A percentile compares a stretch with the other conserved stretches of the same genome.
These are phyloP conservation scores for Falciphora oryzae DNA, from an alignment of 2,329 filamentous ascomycete genomes.

Conservation along the genomic window DNA sequence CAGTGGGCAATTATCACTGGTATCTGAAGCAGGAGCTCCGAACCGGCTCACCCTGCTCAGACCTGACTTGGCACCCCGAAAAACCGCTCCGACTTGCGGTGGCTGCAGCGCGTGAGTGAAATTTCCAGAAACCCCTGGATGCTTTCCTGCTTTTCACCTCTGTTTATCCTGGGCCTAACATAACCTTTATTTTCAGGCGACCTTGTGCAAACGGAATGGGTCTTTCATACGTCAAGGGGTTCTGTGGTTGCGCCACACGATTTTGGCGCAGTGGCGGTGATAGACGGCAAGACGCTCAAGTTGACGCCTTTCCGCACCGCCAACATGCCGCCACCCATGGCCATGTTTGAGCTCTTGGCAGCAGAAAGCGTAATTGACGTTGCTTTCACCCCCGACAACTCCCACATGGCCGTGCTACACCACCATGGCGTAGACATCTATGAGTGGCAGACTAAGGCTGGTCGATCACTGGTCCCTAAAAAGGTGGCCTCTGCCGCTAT, in stretches of 20 bases:
- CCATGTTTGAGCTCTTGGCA: slow-evolving; percentile 65
- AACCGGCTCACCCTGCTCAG: slow-evolving; percentile 27
- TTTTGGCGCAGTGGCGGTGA: slow-evolving; percentile 71
- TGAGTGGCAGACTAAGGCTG: slow-evolving; percentile 58
- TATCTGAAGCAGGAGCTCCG: slow-evolving; percentile 89
- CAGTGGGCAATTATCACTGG: slow-evolving; percentile 96
- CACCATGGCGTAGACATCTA: slow-evolving; percentile 61
- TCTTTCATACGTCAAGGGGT: slow-evolving; percentile 62
- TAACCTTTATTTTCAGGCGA: slow-evolving; percentile 28
- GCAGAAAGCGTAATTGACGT: slow-evolving; percentile 65
- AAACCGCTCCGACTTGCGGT: slow-evolving; percentile 65
- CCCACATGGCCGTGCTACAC: slow-evolving; percentile 67
- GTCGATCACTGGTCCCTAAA: slow-evolving; percentile 39
- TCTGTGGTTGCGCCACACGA: slow-evolving; percentile 67
- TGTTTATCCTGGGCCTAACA: too few relatives aligned
- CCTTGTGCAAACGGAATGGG: slow-evolving; percentile 59
- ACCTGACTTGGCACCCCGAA: slow-evolving; percentile 77
- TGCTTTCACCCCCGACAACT: slow-evolving; percentile 60
- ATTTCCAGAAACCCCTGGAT: neutral
- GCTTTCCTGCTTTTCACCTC: too few relatives aligned
- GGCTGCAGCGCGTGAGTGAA: slow-evolving; percentile 40
- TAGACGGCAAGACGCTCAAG: slow-evolving; percentile 76
- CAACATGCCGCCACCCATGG: slow-evolving; percentile 91
- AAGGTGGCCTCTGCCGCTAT: slow-evolving; percentile 4
- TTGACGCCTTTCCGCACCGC: slow-evolving; percentile 78